Conservation (phyloP, 768 basidiomycete species). For the Steccherinum ochraceum region DNA sequence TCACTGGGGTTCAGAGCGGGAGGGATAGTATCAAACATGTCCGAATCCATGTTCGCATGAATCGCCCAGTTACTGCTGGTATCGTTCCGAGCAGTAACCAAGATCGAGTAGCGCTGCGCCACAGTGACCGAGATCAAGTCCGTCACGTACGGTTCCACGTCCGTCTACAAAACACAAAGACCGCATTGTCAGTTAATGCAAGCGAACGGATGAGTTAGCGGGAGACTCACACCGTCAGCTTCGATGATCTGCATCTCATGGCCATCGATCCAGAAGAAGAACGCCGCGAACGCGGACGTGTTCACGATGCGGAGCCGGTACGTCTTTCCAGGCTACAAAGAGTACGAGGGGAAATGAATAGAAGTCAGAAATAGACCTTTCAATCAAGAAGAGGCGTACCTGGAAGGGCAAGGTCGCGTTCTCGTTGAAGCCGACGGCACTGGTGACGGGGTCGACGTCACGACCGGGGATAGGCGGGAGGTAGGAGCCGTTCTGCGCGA, state of each 20-base stretch:
- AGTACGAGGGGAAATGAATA: neutral
- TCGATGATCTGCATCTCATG: constrained; percentile 83
- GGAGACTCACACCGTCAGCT: constrained; percentile 63
- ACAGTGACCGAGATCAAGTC: constrained; percentile 72
- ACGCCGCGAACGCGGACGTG: constrained; percentile 64
- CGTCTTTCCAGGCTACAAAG: constrained; percentile 61
- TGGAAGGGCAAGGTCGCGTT: constrained; percentile 81
- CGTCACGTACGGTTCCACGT: constrained; percentile 66
- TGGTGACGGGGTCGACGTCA: constrained; percentile 38
- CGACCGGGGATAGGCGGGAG: constrained; percentile 51
- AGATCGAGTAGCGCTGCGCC: constrained; percentile 90
- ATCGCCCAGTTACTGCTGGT: constrained; percentile 77
- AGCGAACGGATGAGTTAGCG: neutral
- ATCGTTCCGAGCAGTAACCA: constrained; percentile 88
- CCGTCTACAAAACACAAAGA: constrained; percentile 42
- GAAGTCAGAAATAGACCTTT: neutral
- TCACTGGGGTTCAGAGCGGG: constrained; percentile 65
- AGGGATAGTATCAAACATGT: constrained; percentile 86
- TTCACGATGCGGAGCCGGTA: constrained; percentile 89
- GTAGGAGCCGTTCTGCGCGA: constrained; percentile 69
- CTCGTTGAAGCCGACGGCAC: constrained; percentile 76
- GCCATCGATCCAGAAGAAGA: constrained; percentile 88
- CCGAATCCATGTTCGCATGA: constrained; percentile 84
- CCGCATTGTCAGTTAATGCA: too few species aligned
- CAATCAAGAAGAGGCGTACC: constrained; percentile 7